Percentiles rank a stretch among this genome's conserved stretches.
Evolutionary conservation across 2,329 filamentous ascomycete genomes (phyloP).

Genomic region (Botrytis pseudocinerea): DNA sequence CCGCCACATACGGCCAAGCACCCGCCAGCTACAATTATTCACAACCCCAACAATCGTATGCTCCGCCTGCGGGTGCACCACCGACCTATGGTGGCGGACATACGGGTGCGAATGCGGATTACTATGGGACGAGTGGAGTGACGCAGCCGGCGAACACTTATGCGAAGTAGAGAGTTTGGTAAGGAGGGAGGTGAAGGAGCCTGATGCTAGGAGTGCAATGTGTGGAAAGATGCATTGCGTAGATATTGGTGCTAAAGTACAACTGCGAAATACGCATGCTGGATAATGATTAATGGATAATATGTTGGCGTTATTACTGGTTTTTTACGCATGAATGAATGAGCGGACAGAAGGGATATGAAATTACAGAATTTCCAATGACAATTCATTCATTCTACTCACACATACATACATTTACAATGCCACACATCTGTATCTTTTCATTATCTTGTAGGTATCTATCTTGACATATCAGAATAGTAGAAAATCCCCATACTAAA

Average conservation of each 20-base stretch:
- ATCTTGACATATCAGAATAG: too few species aligned
- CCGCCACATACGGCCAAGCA: conserved; percentile 17
- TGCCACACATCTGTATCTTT: not conserved
- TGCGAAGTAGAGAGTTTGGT: not conserved
- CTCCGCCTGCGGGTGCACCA: conserved; percentile 23
- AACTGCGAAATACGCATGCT: not conserved
- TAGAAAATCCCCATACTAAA: too few species aligned
- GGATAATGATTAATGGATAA: conserved; percentile 14
- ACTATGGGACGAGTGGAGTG: conserved; percentile 30
- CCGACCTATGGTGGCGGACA: conserved; percentile 20
- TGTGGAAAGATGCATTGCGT: not conserved
- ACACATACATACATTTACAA: not conserved
- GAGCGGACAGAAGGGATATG: not conserved
- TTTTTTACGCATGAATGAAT: not conserved
- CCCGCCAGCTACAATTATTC: conserved; percentile 13
- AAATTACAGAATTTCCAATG: not conserved
- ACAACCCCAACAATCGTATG: conserved; percentile 23
- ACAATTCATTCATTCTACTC: not conserved
- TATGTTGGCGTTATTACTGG: not conserved
- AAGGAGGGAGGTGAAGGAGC: not conserved
- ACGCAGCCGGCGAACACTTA: conserved; percentile 30
- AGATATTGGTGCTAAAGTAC: not conserved
- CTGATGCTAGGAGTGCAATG: too few species aligned
- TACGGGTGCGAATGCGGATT: conserved; percentile 21
- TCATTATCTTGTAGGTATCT: too few species aligned